phyloP scores from a whole-genome alignment of 2,329 filamentous ascomycete genomes.

The Pestalotiopsis fici region DNA sequence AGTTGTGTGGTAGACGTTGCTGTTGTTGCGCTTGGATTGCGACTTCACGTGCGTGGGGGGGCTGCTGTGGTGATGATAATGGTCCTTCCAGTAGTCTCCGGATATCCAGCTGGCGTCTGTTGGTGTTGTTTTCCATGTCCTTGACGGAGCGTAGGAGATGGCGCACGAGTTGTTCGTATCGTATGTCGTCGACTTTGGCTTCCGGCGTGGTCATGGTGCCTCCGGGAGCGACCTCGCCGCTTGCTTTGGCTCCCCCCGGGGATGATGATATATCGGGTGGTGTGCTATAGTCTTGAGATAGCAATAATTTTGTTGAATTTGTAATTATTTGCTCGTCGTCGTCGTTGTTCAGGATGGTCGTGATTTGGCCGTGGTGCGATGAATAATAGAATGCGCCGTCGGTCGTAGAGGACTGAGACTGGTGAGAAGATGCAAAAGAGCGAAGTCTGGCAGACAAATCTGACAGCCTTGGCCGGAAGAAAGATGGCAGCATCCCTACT shows the following conservation, averaged over 20 bases:
- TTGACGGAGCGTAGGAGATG: neutral
- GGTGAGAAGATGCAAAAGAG: constrained; percentile 1
- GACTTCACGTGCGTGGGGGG: neutral
- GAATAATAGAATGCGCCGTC: neutral
- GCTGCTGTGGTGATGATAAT: neutral
- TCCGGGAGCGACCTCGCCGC: neutral
- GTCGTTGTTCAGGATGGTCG: neutral
- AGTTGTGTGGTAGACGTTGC: neutral
- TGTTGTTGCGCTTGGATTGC: neutral
- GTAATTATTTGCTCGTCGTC: neutral
- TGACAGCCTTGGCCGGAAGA: neutral
- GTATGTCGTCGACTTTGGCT: neutral
- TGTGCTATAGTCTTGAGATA: neutral
- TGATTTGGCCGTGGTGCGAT: neutral
- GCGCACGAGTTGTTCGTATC: neutral
- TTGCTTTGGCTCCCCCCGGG: neutral
- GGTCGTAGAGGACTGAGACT: neutral
- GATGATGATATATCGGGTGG: neutral
- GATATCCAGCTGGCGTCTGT: neutral
- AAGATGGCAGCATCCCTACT: constrained; percentile 3
- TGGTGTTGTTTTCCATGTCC: neutral
- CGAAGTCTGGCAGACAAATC: neutral
- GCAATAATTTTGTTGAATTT: neutral
- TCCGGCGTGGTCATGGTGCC: neutral
- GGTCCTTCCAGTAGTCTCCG: neutral